Evolutionary conservation across 768 basidiomycete species (phyloP), one percentile per base, ranked within the genome.

Genomic region (Psilocybe cyanescens): DNA sequence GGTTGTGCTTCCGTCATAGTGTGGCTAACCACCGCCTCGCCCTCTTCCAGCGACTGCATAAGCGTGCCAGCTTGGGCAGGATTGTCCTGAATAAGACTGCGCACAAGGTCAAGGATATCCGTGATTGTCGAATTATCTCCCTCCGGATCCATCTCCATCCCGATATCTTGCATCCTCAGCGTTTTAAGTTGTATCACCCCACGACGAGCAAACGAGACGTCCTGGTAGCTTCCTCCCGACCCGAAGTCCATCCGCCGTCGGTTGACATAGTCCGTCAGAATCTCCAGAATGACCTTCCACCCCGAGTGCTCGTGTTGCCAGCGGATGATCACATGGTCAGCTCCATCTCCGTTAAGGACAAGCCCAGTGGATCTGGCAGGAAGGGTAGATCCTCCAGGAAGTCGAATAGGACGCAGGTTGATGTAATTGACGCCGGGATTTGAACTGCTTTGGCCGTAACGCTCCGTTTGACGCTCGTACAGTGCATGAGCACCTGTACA

Each of bases 291-390:
- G 12, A 97, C 72, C 64, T 85, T 90, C 95, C 95, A 97, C 2
- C 92, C 94, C 6, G 90, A 92, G 68, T 94, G 88, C 48, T 86
- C 79, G 64, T 91, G 88, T 63, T 89, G 82, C 95, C 95, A 97
- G 17, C 83, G 81, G 0, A 96, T 82, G 4, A 91, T 88, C 19
- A 89, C 75, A 16, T 85, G 78, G 24, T 92, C 90, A 1, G 84
- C 86, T 3, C 83, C 83, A 55, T 93, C 91, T 8, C 83, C 81
- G 63, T 87, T 93, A 35, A 96, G 78, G 19, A 95, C 79, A 7
- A 85, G 83, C 2, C 93, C 95, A 1, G 78, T 73, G 1, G 91
- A 87, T 19, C 85, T 83, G 5, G 84, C 78, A 24, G 89, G 88
- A 4, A 97, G 80, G 9, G 80, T 80, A 1, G 87, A 86, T 0